Evolutionary conservation across 2,329 filamentous ascomycete genomes (phyloP).

Genomic region (Pestalotiopsis sp.): DNA sequence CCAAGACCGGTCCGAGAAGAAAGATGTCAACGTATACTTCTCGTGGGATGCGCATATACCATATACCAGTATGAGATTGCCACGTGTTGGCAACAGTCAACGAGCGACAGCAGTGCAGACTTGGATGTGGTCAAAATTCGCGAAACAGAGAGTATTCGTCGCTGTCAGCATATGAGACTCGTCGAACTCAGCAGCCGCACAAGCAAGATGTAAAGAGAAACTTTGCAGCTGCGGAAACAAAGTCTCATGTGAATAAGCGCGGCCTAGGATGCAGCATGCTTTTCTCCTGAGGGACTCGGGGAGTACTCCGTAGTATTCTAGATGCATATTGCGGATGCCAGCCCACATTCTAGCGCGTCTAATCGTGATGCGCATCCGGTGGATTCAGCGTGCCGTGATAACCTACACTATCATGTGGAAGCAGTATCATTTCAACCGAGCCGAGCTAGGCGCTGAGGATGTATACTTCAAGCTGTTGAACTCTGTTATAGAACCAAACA

Average conservation of each 20-base stretch:
- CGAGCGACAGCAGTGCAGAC: no score
- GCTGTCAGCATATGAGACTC: no score
- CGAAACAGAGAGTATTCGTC: no score
- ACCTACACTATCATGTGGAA: background rate
- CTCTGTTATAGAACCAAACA: background rate
- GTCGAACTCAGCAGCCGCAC: no score
- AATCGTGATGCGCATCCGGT: background rate
- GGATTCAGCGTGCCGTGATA: background rate
- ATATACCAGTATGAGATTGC: no score
- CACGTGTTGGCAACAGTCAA: no score
- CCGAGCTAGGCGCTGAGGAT: background rate
- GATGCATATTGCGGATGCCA: background rate
- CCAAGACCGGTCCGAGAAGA: no score
- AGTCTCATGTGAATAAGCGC: background rate
- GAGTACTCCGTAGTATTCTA: background rate
- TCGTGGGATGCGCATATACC: no score
- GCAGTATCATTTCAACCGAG: background rate
- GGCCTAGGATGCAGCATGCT: background rate
- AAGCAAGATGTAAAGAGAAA: background rate
- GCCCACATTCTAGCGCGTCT: background rate
- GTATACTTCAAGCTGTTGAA: background rate
- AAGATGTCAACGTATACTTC: no score
- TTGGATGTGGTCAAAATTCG: no score
- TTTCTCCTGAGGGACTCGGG: background rate
- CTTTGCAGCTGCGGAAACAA: background rate